Evolutionary conservation across 768 basidiomycete species (phyloP).

Genomic region (Naganishia friedmannii): DNA sequence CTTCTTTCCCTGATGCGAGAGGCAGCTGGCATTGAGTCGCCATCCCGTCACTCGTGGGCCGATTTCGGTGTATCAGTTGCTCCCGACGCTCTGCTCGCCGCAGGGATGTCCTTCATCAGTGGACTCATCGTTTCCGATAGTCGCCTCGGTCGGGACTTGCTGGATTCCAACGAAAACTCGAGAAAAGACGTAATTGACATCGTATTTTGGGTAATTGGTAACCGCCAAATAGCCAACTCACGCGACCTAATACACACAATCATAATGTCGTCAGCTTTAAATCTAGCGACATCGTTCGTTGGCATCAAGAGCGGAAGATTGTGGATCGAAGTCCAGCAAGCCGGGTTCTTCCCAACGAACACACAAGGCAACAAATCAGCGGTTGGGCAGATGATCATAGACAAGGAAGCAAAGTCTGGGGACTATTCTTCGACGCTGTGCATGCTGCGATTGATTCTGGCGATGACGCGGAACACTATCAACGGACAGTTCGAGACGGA

Average conservation of each 20-base stretch:
- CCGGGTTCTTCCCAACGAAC: neutral
- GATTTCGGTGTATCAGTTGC: slow-evolving; percentile 14
- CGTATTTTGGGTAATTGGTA: slow-evolving; percentile 8
- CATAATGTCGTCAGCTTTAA: neutral
- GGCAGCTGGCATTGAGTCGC: slow-evolving; percentile 1
- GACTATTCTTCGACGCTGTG: slow-evolving; percentile 22
- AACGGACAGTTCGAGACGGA: slow-evolving; percentile 26
- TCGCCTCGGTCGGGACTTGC: neutral
- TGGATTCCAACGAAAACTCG: slow-evolving; percentile 6
- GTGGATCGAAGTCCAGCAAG: slow-evolving; percentile 12
- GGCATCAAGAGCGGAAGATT: slow-evolving; percentile 4
- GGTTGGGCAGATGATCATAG: slow-evolving; percentile 6
- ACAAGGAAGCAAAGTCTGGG: slow-evolving; percentile 24
- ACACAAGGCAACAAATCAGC: neutral
- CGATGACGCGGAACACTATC: slow-evolving; percentile 18
- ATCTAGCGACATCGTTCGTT: slow-evolving; percentile 8
- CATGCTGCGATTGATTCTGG: slow-evolving; percentile 15
- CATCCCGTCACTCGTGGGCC: slow-evolving; percentile 2
- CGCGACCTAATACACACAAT: slow-evolving; percentile 8
- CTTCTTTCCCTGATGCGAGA: slow-evolving; percentile 25
- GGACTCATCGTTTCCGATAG: neutral
- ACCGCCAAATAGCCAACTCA: slow-evolving; percentile 13
- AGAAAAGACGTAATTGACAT: slow-evolving; percentile 12
- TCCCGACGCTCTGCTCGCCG: slow-evolving; percentile 7
- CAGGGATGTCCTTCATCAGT: slow-evolving; percentile 13